A percentile compares a stretch with the other conserved stretches of the same genome.
Conservation (phyloP, 1,284 basidiomycete species). For the Athelia sp. region DNA sequence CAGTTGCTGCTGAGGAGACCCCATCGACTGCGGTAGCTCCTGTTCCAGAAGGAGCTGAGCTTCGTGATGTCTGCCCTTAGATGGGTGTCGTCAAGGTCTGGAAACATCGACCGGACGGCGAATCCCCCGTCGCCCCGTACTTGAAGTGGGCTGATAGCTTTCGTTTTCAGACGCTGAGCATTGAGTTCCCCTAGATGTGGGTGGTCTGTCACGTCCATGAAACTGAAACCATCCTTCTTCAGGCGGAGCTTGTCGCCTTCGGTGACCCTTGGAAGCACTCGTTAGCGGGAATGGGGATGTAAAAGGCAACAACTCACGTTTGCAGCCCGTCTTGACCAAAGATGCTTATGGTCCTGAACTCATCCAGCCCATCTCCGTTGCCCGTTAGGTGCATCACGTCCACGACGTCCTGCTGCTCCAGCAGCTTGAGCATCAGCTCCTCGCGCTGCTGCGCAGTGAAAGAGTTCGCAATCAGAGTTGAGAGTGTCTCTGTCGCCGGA, state of each 20-base stretch:
- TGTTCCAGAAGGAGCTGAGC: slow-evolving; percentile 13
- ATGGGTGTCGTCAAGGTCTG: slow-evolving; percentile 1
- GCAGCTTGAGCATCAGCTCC: neutral
- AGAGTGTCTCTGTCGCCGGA: neutral
- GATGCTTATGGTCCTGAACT: neutral
- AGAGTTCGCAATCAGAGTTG: neutral
- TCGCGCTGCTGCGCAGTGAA: neutral
- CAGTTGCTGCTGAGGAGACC: slow-evolving; percentile 16
- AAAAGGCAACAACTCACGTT: too few relatives aligned
- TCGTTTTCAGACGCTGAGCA: too few relatives aligned
- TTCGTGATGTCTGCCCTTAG: slow-evolving; percentile 9
- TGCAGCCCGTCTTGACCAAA: too few relatives aligned
- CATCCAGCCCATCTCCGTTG: neutral
- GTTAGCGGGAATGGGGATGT: too few relatives aligned
- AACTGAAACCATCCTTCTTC: slow-evolving; percentile 28
- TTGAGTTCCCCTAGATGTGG: neutral
- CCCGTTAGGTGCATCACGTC: neutral
- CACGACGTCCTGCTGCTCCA: neutral
- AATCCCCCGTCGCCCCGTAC: neutral
- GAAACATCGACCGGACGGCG: neutral
- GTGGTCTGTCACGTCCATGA: slow-evolving; percentile 29
- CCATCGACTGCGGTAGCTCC: slow-evolving; percentile 10
- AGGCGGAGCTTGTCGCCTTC: slow-evolving; percentile 38
- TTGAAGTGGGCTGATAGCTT: too few relatives aligned
- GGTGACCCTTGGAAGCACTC: slow-evolving; percentile 26